These are phyloP conservation scores for Edaphochlamys debaryana DNA, from an alignment of 139 green algal genomes.

Conservation along the genomic window DNA sequence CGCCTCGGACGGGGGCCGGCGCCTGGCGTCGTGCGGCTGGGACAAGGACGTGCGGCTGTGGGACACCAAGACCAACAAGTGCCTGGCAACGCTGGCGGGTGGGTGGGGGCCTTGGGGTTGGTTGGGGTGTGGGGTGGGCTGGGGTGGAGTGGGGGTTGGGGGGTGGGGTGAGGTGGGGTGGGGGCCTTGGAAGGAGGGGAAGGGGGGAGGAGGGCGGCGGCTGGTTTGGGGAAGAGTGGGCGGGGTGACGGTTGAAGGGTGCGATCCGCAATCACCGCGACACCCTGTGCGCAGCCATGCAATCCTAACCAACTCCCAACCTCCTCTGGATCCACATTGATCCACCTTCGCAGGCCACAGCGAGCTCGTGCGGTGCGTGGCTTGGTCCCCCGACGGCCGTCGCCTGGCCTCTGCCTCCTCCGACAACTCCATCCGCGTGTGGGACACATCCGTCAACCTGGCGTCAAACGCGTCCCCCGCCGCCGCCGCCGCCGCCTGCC, in stretches of 20 bases:
- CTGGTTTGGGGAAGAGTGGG: too few relatives aligned
- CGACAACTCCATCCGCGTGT: conserved; percentile 1
- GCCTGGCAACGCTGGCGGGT: conserved; percentile 11
- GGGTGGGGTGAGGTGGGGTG: too few relatives aligned
- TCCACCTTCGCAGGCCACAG: neutral
- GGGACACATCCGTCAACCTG: neutral
- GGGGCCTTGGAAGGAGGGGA: too few relatives aligned
- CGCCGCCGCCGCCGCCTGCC: neutral
- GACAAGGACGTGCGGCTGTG: conserved; percentile 13
- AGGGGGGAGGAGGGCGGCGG: too few relatives aligned
- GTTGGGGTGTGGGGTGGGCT: too few relatives aligned
- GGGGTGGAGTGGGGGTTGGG: too few relatives aligned
- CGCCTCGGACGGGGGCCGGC: neutral
- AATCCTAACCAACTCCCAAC: too few relatives aligned
- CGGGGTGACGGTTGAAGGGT: too few relatives aligned
- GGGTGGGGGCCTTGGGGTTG: too few relatives aligned
- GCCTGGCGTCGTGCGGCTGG: conserved; percentile 21
- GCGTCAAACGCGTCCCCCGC: neutral
- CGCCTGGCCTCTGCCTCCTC: conserved; percentile 25
- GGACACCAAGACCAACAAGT: conserved; percentile 25
- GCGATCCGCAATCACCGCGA: too few relatives aligned
- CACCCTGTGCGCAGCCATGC: too few relatives aligned
- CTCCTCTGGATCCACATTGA: too few relatives aligned
- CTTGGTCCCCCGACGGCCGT: conserved; percentile 19
- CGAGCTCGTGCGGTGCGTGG: neutral